Percentiles rank a stretch among this genome's conserved stretches.
Evolutionary conservation across 208 protist species (phyloP).

Genomic region (Leptomonas seymouri): DNA sequence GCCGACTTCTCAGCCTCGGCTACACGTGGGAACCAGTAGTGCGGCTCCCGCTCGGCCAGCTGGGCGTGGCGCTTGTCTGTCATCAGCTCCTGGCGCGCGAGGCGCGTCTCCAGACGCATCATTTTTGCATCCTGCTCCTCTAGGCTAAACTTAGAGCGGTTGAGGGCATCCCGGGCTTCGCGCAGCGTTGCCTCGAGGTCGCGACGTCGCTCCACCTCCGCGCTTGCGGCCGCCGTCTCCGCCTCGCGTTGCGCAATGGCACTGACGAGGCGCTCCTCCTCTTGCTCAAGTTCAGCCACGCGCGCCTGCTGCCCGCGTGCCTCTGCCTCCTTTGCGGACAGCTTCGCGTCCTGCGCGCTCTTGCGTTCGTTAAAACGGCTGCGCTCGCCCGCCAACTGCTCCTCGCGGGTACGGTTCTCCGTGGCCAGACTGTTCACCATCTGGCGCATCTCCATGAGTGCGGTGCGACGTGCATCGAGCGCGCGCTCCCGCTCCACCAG

Average conservation of each 20-base stretch:
- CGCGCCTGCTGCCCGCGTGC: constrained; percentile 52
- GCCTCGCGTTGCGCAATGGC: constrained; percentile 43
- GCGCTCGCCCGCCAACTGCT: constrained; percentile 59
- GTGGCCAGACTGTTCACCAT: constrained; percentile 43
- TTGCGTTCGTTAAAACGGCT: constrained; percentile 50
- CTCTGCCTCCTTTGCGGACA: constrained; percentile 60
- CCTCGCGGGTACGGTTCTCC: constrained; percentile 56
- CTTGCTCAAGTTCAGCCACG: constrained; percentile 47
- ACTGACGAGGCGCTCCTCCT: constrained; percentile 58
- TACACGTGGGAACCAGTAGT: constrained; percentile 57
- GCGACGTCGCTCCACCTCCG: constrained; percentile 55
- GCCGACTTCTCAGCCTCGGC: constrained; percentile 37
- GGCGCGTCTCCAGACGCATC: constrained; percentile 66
- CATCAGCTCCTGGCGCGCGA: constrained; percentile 55
- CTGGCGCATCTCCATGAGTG: constrained; percentile 68
- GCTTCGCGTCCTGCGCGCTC: constrained; percentile 74
- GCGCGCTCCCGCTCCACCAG: constrained; percentile 69
- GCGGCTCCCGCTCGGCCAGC: constrained; percentile 54
- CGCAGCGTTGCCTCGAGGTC: constrained; percentile 42
- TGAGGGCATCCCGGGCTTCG: constrained; percentile 50
- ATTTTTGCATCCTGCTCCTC: constrained; percentile 81
- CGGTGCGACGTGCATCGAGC: constrained; percentile 58
- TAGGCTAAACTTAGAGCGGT: constrained; percentile 60
- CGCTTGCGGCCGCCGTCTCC: constrained; percentile 39
- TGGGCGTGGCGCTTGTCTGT: constrained; percentile 72